phyloP scores from a whole-genome alignment of 1,139 yeast genomes.

The Protomyces gravidus region DNA sequence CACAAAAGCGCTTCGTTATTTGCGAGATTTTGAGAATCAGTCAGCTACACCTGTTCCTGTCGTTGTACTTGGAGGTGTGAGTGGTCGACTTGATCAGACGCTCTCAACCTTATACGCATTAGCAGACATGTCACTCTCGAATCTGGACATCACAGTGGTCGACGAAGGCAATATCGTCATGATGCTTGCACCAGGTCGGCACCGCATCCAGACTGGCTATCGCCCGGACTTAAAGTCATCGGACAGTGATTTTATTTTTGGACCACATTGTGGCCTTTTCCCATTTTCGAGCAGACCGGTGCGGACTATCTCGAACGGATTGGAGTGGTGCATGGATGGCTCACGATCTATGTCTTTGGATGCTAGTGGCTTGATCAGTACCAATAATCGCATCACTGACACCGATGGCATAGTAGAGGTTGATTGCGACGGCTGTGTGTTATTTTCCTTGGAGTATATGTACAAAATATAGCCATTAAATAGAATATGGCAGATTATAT shows the following conservation, averaged over 20 bases:
- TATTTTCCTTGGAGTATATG: slow-evolving; percentile 5
- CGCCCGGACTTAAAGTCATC: not conserved
- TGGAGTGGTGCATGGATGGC: slow-evolving; percentile 25
- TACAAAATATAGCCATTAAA: not conserved
- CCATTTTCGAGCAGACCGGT: slow-evolving; percentile 1
- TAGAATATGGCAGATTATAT: too few relatives aligned
- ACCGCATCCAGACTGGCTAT: not conserved
- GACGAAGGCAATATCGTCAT: slow-evolving; percentile 15
- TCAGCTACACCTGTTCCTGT: not conserved
- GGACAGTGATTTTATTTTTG: slow-evolving; percentile 7
- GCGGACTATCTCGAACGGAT: slow-evolving; percentile 8
- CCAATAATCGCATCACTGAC: slow-evolving; percentile 21
- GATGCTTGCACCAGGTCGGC: slow-evolving; percentile 7
- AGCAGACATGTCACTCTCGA: not conserved
- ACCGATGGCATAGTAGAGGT: not conserved
- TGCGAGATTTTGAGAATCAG: not conserved
- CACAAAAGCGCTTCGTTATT: slow-evolving; percentile 14
- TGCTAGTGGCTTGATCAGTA: slow-evolving; percentile 12
- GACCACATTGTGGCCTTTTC: slow-evolving; percentile 18
- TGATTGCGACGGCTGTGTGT: slow-evolving; percentile 10
- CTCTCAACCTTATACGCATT: slow-evolving; percentile 14
- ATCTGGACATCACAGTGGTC: not conserved
- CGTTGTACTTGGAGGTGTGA: slow-evolving; percentile 21
- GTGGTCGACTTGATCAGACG: slow-evolving; percentile 22
- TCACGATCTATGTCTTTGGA: slow-evolving; percentile 5